Evolutionary conservation across 345 rosid genomes (phyloP), one percentile per base, ranked within the genome.

Genomic region (Salix purpurea): DNA sequence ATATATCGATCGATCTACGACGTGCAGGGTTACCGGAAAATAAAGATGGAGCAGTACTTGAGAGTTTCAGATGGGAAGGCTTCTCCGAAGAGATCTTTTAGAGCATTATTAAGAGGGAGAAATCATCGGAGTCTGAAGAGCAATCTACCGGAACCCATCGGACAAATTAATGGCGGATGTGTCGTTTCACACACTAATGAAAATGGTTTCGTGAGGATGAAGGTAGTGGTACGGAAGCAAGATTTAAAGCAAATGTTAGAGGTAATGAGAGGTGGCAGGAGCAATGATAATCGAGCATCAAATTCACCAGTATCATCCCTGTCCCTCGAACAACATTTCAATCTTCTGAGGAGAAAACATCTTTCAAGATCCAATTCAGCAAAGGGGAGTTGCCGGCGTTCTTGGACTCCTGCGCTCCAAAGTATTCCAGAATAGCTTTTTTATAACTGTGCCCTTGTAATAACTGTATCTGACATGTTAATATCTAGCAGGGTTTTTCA

Each of bases 181-280:
- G 75, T 74, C 34, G 76, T 77, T 21, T 76, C 85, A 9, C 83
- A 84, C 2, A 32, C 58, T 15, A 58, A 54, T 7, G 83, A 82
- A 28, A 83, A 75, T 50, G 87, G 89, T 62, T 85, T 37, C 18
- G 75, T 85, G 73, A 83, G 85, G 77, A 48, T 86, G 79, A 87
- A 84, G 81, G 44, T 89, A 30, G 48, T 84, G 15, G 84, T 87
- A 9, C 81, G 81, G 78, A 86, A 79, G 80, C 81, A 87, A 82
- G 90, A 89, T 72, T 76, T 87, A 48, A 85, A 76, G 76, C 86
- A 85, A 71, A 66, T 86, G 79, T 46, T 86, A 67, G 83, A 84
- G 67, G 28, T 70, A 18, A 69, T 83, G 58, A 76, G 75, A 71
- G 39, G 77, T 21, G 77, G 72, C 23, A 32, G 24, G 11, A 75